Conservation (phyloP, 331 rosid genomes). For the Pyrus hybrid region DNA sequence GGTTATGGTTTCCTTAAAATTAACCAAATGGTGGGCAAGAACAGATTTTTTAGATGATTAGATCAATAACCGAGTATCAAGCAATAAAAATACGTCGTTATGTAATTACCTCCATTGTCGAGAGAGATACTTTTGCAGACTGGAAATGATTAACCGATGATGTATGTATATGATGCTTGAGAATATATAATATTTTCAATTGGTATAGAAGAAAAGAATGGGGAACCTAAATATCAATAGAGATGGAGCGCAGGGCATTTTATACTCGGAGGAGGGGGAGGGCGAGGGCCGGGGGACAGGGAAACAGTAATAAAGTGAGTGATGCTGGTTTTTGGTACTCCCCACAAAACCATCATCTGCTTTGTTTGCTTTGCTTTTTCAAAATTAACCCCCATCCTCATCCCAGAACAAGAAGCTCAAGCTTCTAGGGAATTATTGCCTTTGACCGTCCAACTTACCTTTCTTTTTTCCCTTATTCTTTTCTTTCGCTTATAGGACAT, state of each 20-base stretch:
- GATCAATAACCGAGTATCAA: neutral
- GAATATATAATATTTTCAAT: neutral
- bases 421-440: conserved; percentile 57
- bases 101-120: neutral
- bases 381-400: neutral
- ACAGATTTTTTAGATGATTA: neutral
- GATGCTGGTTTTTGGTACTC: conserved; percentile 6
- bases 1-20: too few species aligned
- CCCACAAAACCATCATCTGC: neutral
- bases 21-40: too few species aligned
- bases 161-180: neutral
- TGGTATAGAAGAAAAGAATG: neutral
- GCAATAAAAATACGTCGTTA: too few species aligned
- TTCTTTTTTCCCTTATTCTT: too few species aligned
- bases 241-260: too few species aligned
- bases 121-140: neutral
- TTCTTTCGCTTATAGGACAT: too few species aligned
- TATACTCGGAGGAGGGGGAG: too few species aligned
- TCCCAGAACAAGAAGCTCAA: conserved; percentile 12
- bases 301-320: neutral
- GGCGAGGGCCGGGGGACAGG: neutral
- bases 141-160: neutral
- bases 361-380: neutral
- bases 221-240: too few species aligned
- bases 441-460: conserved; percentile 58